Base-by-base conservation (phyloP, 768 basidiomycete species). In the Pleurotus sapidus region DNA sequence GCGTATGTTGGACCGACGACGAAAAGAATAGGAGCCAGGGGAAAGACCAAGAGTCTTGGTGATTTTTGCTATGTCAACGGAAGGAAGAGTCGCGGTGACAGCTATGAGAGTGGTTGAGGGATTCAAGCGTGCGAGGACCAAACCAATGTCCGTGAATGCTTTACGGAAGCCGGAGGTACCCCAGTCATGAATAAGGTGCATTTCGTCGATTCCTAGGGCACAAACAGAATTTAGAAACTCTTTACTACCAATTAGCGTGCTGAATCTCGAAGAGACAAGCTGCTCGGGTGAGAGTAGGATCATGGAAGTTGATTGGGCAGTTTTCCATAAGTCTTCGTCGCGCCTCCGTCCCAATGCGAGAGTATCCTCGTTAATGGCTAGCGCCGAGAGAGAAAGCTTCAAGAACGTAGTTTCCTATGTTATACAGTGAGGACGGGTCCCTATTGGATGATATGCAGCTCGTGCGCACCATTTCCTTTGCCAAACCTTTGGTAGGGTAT, bases 281-380 rank as follows among this genome's bases (percentile, higher is more conserved):
- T 68, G 59, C 56, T 71, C 68, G 0, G 68, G 68, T 3, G 65
- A 37, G 15, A 69, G 47, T 11, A 70, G 49, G 23, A 70, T 60
- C 9, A 57, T 49, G 30, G 58, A 25, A 18, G 60, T 57, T 17
- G 38, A 6, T n/a, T 49, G 27, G 6, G 65, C 65, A 23, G 58
- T 40, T 5, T 40, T 45, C 64, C 64, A 66, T 15, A 65, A 57
- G 42, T 66, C 47, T 15, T 50, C 49, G 14, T 46, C 39, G 1
- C 43, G 17, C 5, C 50, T 17, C 4, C 47, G 54, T 23, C 56
- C 57, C 14, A 17, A 43, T 20, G 47, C 43, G 4, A 60, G 17
- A 4, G 60, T 62, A 46, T 69, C 63, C 4, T 58, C 45, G 58
- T 67, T 69, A 12, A 69, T 62, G 14, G 59, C 60, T n/a, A 66